Evolutionary conservation across 2,329 filamentous ascomycete genomes (phyloP).

Genomic region (Zelopaecilomyces penicillatus): DNA sequence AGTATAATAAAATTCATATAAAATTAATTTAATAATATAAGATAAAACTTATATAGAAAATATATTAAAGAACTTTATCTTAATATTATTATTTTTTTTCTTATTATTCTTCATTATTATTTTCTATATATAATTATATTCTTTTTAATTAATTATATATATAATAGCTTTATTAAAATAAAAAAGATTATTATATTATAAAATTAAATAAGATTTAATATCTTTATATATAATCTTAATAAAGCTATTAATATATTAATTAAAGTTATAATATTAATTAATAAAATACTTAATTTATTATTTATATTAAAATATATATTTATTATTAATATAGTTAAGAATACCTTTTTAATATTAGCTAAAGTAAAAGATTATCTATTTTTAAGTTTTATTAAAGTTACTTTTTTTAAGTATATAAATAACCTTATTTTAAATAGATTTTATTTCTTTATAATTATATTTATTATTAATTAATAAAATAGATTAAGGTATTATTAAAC

Average conservation of each 20-base stretch:
- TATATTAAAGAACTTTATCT: background rate
- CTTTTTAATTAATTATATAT: too few species aligned
- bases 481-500: background rate
- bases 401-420: background rate
- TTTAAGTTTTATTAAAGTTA: background rate
- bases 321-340: background rate
- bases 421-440: background rate
- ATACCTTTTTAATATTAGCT: background rate
- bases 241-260: background rate
- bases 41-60: background rate
- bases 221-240: too few species aligned
- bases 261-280: background rate
- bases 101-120: too few species aligned
- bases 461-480: background rate
- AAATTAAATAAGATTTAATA: too few species aligned
- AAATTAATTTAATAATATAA: too few species aligned
- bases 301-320: background rate
- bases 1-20: background rate
- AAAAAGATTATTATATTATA: too few species aligned
- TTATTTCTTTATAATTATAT: background rate
- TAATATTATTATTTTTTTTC: too few species aligned
- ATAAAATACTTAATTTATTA: background rate
- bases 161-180: too few species aligned
- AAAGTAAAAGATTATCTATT: background rate
- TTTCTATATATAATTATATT: too few species aligned